These are phyloP conservation scores for Leptodontidium sp. DNA, from an alignment of 2,329 filamentous ascomycete genomes.

Conservation along the genomic window DNA sequence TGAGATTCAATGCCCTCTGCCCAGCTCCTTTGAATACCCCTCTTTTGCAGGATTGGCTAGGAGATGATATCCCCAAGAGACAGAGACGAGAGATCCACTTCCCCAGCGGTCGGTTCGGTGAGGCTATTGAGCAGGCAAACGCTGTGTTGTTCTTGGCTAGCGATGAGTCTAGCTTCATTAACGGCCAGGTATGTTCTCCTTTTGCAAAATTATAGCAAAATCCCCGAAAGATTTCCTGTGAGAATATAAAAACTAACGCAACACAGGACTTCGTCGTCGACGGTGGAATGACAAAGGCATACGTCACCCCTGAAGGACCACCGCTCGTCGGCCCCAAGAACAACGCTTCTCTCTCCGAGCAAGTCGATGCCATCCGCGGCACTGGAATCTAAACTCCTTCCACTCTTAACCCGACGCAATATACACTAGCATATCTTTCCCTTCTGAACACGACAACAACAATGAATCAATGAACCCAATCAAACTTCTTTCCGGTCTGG, in stretches of 20 bases:
- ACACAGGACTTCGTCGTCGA: conserved; percentile 89
- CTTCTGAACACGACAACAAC: conserved; percentile 2
- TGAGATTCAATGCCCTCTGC: conserved; percentile 77
- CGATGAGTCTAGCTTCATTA: conserved; percentile 79
- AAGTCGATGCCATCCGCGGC: conserved; percentile 47
- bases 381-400: conserved; percentile 35
- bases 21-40: conserved; percentile 80
- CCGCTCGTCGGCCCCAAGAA: conserved; percentile 61
- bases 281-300: conserved; percentile 94
- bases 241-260: conserved; percentile 19
- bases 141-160: conserved; percentile 78
- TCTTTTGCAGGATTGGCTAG: conserved; percentile 79
- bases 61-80: conserved; percentile 74
- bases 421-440: background rate
- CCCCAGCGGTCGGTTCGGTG: conserved; percentile 77
- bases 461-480: background rate
- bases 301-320: conserved; percentile 73
- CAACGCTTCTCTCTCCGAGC: conserved; percentile 46
- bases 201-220: background rate
- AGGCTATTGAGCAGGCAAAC: conserved; percentile 80
- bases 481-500: background rate
- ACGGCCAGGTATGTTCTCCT: conserved; percentile 61
- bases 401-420: background rate
- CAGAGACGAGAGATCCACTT: conserved; percentile 78
- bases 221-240: background rate